These are phyloP conservation scores for Malassezia pachydermatis DNA, from an alignment of 1,284 basidiomycete species.

Conservation along the genomic window DNA sequence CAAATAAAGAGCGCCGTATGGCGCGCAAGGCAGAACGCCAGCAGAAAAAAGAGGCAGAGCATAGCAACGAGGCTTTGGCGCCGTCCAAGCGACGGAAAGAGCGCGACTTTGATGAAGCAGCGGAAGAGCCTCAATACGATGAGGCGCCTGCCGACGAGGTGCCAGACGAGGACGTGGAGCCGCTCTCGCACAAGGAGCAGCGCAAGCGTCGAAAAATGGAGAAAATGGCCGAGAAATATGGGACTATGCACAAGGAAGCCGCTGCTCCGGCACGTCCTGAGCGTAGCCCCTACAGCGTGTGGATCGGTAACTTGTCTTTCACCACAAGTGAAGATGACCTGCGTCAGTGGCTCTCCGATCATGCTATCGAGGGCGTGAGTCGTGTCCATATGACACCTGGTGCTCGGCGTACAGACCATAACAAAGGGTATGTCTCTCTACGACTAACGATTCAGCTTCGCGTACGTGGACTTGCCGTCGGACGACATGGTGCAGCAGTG, in stretches of 20 bases:
- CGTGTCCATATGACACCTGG: conserved; percentile 54
- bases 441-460: conserved; percentile 58
- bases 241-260: background rate
- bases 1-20: conserved; percentile 37
- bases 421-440: conserved; percentile 51
- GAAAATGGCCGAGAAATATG: conserved; percentile 12
- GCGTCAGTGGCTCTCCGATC: conserved; percentile 31
- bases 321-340: conserved; percentile 29
- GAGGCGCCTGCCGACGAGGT: background rate
- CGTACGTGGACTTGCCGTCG: conserved; percentile 84
- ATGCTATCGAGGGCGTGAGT: conserved; percentile 49
- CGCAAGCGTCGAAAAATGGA: conserved; percentile 30
- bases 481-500: conserved; percentile 64
- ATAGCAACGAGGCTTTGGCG: conserved; percentile 5
- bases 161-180: conserved; percentile 52
- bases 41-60: no score
- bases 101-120: background rate
- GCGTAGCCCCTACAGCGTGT: conserved; percentile 57
- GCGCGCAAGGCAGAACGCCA: conserved; percentile 21
- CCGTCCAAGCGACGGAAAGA: background rate
- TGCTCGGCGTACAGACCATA: conserved; percentile 49
- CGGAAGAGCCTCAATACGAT: background rate
- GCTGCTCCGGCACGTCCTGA: background rate
- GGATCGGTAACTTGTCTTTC: conserved; percentile 46
- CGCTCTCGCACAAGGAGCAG: conserved; percentile 46